These are phyloP conservation scores for Alternaria novae-zelandiae DNA, from an alignment of 2,329 filamentous ascomycete genomes.

Conservation along the genomic window DNA sequence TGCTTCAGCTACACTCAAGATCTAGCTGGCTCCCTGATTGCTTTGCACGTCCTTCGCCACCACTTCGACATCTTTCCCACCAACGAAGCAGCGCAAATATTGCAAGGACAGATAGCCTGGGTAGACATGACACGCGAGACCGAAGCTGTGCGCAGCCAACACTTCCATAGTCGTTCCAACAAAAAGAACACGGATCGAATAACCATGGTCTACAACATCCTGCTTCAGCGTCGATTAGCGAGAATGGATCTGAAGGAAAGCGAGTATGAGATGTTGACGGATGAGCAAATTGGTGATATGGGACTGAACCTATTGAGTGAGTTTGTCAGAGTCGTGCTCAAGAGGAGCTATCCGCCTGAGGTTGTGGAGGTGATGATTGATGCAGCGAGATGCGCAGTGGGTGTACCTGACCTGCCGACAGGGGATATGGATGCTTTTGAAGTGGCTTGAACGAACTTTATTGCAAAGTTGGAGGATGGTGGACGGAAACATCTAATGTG, in stretches of 20 bases:
- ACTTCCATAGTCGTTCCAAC: slow-evolving; percentile 21
- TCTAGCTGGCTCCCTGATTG: slow-evolving; percentile 42
- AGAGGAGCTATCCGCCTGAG: slow-evolving; percentile 27
- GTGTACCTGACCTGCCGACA: slow-evolving; percentile 32
- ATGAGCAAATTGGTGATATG: slow-evolving; percentile 32
- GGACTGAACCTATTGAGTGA: slow-evolving; percentile 40
- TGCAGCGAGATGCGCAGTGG: slow-evolving; percentile 30
- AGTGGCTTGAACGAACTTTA: slow-evolving; percentile 14
- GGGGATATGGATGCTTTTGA: slow-evolving; percentile 41
- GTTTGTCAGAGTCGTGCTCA: slow-evolving; percentile 39
- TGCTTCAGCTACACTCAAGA: slow-evolving; percentile 45
- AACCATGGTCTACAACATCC: slow-evolving; percentile 22
- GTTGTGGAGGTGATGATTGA: slow-evolving; percentile 40
- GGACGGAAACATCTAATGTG: not conserved
- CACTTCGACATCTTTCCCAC: slow-evolving; percentile 37
- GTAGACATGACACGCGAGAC: slow-evolving; percentile 28
- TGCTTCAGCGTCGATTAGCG: slow-evolving; percentile 25
- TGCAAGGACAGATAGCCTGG: slow-evolving; percentile 40
- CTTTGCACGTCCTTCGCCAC: slow-evolving; percentile 39
- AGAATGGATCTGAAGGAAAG: slow-evolving; percentile 21
- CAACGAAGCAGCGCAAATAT: slow-evolving; percentile 20
- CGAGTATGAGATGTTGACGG: slow-evolving; percentile 18
- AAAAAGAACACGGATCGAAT: slow-evolving; percentile 22
- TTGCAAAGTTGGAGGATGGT: not conserved
- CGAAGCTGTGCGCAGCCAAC: slow-evolving; percentile 9